Base-by-base conservation (phyloP, 306 rosid genomes). In the Fragaria iinumae region DNA sequence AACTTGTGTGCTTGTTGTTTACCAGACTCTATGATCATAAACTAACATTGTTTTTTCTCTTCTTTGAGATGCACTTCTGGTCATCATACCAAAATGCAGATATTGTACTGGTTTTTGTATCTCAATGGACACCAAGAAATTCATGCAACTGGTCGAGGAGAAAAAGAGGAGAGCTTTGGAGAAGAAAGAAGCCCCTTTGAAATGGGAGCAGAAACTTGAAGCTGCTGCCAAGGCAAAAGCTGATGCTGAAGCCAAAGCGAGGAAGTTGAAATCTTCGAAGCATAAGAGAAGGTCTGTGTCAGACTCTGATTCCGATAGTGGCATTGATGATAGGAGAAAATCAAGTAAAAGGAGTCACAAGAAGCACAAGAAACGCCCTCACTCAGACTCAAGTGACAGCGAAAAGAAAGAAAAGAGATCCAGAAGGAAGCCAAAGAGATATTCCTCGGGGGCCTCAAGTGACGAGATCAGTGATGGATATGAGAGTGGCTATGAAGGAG, bases 1-100 rank as follows among this genome's bases (percentile, higher is more conserved):
- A 4, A 29, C 36, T 60, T 27, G 4, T 11, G 39, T 49, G 55
- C 21, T 44, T 76, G 44, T 66, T 73, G 23, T 59, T 59, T 32
- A 48, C 27, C 13, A 27, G 27, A 45, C 36, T 52, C 29, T 17
- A 78, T 88, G 87, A 81, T 84, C 73, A 77, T 79, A 83, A 89
- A 76, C 93, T 95, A 92, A 95, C 96, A 82, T 88, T 91, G 87
- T 77, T 90, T 89, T 95, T 92, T 92, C 97, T 95, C 97, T 95
- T 90, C 81, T 95, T 87, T 90, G 98, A 95, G 98, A 95, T 95
- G 98, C 77, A 91, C 95, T 92, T 95, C 91, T 86, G 86, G 89
- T 81, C 92, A 92, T 90, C 87, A 71, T 86, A 79, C 86, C 91
- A 87, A 80, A 77, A 87, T 92, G 96, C 93, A 95, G 99, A 72